Conservation (phyloP, 768 basidiomycete species). For the Amanita pseudoporphyria region DNA sequence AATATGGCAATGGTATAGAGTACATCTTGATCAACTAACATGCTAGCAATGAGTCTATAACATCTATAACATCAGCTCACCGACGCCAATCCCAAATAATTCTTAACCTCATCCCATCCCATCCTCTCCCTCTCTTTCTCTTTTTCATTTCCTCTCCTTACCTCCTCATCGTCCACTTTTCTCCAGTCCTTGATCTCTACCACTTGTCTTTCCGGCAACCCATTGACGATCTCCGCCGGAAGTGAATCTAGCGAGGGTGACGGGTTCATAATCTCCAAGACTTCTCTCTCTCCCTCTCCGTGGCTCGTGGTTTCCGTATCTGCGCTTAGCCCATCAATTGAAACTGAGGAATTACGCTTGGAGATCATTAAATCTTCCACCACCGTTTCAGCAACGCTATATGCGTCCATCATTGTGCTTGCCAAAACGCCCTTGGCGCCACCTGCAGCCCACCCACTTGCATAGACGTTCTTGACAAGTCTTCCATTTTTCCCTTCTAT, state of each 20-base stretch:
- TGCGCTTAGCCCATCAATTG: background rate
- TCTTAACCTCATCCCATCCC: constrained; percentile 49
- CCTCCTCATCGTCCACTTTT: constrained; percentile 63
- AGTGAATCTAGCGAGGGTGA: constrained; percentile 32
- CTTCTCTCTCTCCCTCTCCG: background rate
- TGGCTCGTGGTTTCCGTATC: background rate
- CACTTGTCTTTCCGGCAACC: constrained; percentile 31
- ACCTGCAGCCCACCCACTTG: constrained; percentile 87
- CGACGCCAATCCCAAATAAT: constrained; percentile 14
- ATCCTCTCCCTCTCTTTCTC: constrained; percentile 77
- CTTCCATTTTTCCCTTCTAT: background rate
- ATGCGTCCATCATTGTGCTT: constrained; percentile 88
- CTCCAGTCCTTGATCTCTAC: constrained; percentile 71
- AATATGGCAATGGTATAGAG: no score
- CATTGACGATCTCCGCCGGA: constrained; percentile 39
- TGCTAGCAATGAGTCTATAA: no score
- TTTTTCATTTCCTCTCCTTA: constrained; percentile 37
- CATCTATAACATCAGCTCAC: background rate
- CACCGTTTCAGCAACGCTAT: constrained; percentile 65
- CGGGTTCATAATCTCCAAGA: constrained; percentile 20
- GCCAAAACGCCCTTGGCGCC: constrained; percentile 91
- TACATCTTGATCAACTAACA: no score
- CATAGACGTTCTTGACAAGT: constrained; percentile 42
- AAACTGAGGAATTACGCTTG: constrained; percentile 30
- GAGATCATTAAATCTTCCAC: constrained; percentile 17